phyloP scores from a whole-genome alignment of 164 flowering plant genomes.

The Magnolia sinica region DNA sequence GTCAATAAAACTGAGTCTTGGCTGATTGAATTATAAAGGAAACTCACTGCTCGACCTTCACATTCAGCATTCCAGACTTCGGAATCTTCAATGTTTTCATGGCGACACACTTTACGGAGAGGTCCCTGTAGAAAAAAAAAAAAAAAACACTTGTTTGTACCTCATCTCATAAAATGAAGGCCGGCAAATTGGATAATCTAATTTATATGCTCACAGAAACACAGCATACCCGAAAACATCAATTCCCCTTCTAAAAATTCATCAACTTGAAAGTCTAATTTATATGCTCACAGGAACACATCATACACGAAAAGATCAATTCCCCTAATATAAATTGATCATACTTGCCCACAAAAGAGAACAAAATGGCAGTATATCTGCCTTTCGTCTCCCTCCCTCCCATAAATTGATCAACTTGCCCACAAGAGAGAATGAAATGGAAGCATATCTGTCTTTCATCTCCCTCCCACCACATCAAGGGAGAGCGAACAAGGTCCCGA shows the following conservation, averaged over 20 bases:
- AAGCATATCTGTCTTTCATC: neutral
- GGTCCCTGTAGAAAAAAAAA: conserved; percentile 59
- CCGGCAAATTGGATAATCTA: neutral
- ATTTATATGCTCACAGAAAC: neutral
- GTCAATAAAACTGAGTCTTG: conserved; percentile 80
- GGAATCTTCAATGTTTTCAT: conserved; percentile 35
- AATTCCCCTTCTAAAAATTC: no score
- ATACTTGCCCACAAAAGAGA: neutral
- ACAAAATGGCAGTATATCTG: neutral
- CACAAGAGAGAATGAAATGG: neutral
- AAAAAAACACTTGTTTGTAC: neutral
- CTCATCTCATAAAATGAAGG: conserved; percentile 1
- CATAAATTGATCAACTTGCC: neutral
- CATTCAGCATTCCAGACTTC: conserved; percentile 40
- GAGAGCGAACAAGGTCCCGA: no score
- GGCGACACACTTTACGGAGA: conserved; percentile 47
- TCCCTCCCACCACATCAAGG: no score
- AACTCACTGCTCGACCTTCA: conserved; percentile 77
- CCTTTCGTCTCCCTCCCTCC: neutral
- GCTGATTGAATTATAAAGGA: conserved; percentile 67
- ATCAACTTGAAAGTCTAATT: no score
- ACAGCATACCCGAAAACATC: neutral
- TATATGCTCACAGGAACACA: no score
- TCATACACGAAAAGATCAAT: no score
- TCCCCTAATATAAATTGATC: neutral